Base-by-base conservation (phyloP, 148 eudicot genomes). In the Diospyros lotus region DNA sequence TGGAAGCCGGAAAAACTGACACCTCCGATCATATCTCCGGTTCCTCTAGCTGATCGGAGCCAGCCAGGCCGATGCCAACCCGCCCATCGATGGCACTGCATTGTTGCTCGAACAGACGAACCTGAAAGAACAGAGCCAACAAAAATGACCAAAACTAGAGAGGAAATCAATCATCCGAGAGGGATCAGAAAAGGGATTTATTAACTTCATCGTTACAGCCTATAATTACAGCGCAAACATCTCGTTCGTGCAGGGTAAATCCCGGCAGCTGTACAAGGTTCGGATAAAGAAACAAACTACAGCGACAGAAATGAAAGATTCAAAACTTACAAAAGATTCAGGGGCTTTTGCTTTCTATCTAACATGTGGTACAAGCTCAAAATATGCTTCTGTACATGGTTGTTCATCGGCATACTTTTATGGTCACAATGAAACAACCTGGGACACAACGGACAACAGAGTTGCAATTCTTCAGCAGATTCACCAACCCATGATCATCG, bases 371-470 rank as follows among this genome's bases (percentile, higher is more conserved):
- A 52, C 60, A 69, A 28, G 72, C 59, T 38, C 58, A 69, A 52
- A 69, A 45, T 38, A 69, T 69, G 59, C 72, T 52, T 69, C 71
- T 68, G 43, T 68, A 68, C 17, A 68, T 68, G 71, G 54, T 51
- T 68, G 58, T 18, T 50, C 28, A 55, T 50, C 41, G 28, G 18
- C 42, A 50, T 56, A 28, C 28, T 50, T 42, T 9, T 2, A 12
- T 43, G 10, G 39, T 56, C 71, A 48, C 54, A 38, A 11, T 17
- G 39, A 38, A 46, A 9, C 46, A 2, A 18, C 45, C 17, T 66
- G 17, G 17, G n/a, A 38, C 10, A 48, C 54, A 67, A 67, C 6
- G 28, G 28, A 28, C 3, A 40, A 9, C 71, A 68, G 63, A 2
- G 63, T 28, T 4, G 56, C 5, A 5, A 56, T 13, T 56, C 15